Base-by-base conservation (phyloP, 2,329 filamentous ascomycete genomes). In the Purpureocillium lavendulum region DNA sequence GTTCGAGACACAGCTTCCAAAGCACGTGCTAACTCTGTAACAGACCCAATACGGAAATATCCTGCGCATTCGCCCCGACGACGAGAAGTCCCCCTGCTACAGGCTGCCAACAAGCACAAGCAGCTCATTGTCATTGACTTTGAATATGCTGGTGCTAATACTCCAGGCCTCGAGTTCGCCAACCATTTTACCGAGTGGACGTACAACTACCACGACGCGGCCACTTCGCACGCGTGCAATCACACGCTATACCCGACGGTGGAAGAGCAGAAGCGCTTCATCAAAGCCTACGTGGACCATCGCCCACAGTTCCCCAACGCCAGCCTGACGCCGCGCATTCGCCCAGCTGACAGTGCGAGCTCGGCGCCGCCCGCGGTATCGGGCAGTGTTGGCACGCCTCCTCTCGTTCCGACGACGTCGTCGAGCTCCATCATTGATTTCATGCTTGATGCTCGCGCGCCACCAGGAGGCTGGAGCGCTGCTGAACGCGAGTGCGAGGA, bases 111-210 rank as follows among this genome's bases (percentile, higher is more conserved):
- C 61, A 81, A 90, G 50, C 92, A 98, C 66, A 97, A 94, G 61
- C 90, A 94, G 62, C 76, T 98, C 12, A 76, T 97, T 13, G 92
- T 98, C 47, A 98, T 98, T 54, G 92, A 98, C 59, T 98, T 98
- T 54, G 92, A 98, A 56, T 98, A 98, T 57, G 85, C 92, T 2
- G 89, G 82, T 3, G 88, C 90, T 41, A 98, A 97, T 57, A 72
- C 82, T 1, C 80, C 80, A 0, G 92, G 88, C 2, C 71, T 87
- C 13, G 92, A 98, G 61, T 97, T 98, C 58, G 92, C 88, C 42
- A 98, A 98, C 59, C 92, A 98, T 62, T 98, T 98, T 62, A 85
- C 87, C 1, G 92, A 98, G 64, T 98, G 92, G 92, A 85, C 87
- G 51, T 97, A 97, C 70, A 90, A 98, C 63, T 98, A 98, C 62